Base-by-base conservation (phyloP, 495 filamentous ascomycete species). In the Hypoxylon perforatum region DNA sequence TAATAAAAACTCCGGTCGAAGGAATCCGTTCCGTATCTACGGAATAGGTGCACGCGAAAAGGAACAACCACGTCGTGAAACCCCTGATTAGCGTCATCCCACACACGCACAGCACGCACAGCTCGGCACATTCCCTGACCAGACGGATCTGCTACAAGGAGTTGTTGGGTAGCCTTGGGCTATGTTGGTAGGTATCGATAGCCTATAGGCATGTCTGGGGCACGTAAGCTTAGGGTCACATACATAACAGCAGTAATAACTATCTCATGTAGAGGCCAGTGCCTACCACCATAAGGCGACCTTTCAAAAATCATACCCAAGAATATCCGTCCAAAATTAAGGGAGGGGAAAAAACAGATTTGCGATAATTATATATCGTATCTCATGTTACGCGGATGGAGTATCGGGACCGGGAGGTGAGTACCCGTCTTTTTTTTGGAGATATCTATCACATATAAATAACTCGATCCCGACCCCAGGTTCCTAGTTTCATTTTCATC, bases 21-120 rank as follows among this genome's bases (percentile, higher is more conserved):
- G 11, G 2, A 9, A 5, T 9, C 30, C 7, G 11, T 33, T 10
- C 7, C 1, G 30, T 33, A 4, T 9, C n/a, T n/a, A n/a, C n/a
- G n/a, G n/a, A n/a, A 10, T 8, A 28, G 7, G 9, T n/a, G 19
- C 44, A 9, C 21, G 8, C 17, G 44, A 11, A 21, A 19, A 11
- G 19, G 21, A 28, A 10, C 25, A 10, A 47, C 25, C 45, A 47
- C 45, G 45, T 28, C 9, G 45, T 15, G 10, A 23, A 3, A 47
- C 45, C 45, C 45, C 45, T 47, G 45, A 47, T 47, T 47, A 47
- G 45, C 21, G 10, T 47, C 19, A 47, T 47, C 9, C 42, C 42
- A 22, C 42, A 17, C 19, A 6, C 42, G 17, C 42, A 22, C 25
- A 28, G 25, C 25, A 28, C 25, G 25, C 25, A 28, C 30, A 18